Conservation (phyloP, 148 eudicot genomes). For the Amaranthus cruentus region DNA sequence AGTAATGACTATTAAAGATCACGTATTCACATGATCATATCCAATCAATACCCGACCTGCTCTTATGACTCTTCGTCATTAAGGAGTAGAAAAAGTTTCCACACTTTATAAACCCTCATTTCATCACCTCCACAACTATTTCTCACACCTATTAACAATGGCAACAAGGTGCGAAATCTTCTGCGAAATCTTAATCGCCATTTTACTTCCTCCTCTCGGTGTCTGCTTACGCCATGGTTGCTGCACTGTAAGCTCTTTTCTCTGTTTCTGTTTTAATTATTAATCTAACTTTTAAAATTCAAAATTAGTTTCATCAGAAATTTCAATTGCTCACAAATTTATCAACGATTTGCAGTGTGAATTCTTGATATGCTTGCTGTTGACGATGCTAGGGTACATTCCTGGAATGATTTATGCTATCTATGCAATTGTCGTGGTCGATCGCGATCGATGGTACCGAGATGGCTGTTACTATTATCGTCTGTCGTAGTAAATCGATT, state of each 20-base stretch:
- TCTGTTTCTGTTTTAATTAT: neutral
- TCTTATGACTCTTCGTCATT: too few relatives aligned
- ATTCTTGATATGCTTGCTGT: constrained; percentile 30
- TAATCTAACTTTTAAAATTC: neutral
- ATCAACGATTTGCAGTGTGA: constrained; percentile 29
- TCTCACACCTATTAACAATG: constrained; percentile 1
- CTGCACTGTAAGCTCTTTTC: constrained; percentile 25
- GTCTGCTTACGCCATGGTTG: constrained; percentile 29
- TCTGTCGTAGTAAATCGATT: too few relatives aligned
- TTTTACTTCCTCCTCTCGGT: constrained; percentile 36
- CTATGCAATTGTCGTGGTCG: constrained; percentile 33
- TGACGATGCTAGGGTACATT: constrained; percentile 38
- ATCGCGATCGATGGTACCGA: neutral
- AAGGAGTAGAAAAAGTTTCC: too few relatives aligned
- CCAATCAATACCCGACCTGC: too few relatives aligned
- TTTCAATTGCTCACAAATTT: neutral
- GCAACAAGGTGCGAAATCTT: constrained; percentile 18
- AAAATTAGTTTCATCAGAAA: neutral
- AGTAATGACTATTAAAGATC: too few relatives aligned
- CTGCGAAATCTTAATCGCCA: constrained; percentile 27
- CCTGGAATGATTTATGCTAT: constrained; percentile 44
- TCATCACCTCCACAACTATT: too few relatives aligned
- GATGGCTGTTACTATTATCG: too few relatives aligned
- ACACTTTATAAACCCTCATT: too few relatives aligned
- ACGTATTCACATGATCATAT: too few relatives aligned